Evolutionary conservation across 805 yeast genomes (phyloP).

Genomic region (Lipomyces mesembrius): DNA sequence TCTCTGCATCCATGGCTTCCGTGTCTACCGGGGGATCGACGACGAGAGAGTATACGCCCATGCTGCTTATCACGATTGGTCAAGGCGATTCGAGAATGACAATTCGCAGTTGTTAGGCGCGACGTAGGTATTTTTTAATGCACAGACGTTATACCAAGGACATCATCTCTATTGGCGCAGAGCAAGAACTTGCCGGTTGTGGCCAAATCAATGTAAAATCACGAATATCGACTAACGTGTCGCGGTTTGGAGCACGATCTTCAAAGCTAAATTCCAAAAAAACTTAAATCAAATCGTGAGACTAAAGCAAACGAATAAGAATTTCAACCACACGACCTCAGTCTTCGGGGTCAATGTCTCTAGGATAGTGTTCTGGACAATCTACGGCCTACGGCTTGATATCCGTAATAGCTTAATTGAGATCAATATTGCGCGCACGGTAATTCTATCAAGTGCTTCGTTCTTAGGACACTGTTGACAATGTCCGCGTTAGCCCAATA

Average conservation of each 20-base stretch:
- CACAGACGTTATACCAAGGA: not conserved
- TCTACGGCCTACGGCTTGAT: not conserved
- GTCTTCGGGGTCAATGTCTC: not conserved
- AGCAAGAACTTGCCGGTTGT: not conserved
- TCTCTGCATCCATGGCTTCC: not conserved
- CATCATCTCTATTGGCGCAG: not conserved
- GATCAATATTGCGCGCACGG: not conserved
- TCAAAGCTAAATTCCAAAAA: not conserved
- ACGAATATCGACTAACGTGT: not conserved
- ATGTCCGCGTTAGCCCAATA: slow-evolving; percentile 29
- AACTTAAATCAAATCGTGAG: not conserved
- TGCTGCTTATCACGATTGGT: not conserved
- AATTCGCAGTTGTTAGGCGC: not conserved
- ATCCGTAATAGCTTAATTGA: not conserved
- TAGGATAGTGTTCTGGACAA: not conserved
- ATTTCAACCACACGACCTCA: not conserved
- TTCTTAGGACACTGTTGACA: not conserved
- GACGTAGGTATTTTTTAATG: not conserved
- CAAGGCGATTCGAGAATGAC: not conserved
- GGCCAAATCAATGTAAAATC: not conserved
- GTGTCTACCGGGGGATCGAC: not conserved
- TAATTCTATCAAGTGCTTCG: not conserved
- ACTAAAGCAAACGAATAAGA: not conserved
- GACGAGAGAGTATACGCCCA: slow-evolving; percentile 4
- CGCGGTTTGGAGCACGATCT: no score